Base-by-base conservation (phyloP, 148 eudicot genomes). In the Salicornia ramosissima region DNA sequence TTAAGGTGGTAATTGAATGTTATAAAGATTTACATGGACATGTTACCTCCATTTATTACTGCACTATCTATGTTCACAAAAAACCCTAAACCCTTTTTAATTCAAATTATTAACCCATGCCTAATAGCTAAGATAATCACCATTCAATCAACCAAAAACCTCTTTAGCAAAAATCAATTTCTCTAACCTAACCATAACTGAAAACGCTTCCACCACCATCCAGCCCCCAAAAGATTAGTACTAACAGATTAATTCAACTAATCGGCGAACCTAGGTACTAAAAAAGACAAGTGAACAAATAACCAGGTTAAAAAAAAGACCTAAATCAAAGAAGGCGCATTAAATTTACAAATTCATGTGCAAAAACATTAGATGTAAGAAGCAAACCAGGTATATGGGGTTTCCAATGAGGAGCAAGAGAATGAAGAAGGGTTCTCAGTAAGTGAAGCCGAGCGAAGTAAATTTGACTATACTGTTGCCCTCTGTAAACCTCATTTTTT, bases 381-480 rank as follows among this genome's bases (percentile, higher is more conserved):
- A 10, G 8, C 39, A 71, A 73, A 94, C 98, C 90, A 59, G 97
- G 92, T 39, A 88, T 64, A 52, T 85, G 86, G 73, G 98, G 88
- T 73, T 90, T 94, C 97, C 95, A 90, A 31, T 60, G 78, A 64
- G 96, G 98, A 66, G 90, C 69, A 39, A 93, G 87, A 76, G 98
- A 88, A 84, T 88, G 84, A 68, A 93, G 78, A 16, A 90, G 84
- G 22, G 95, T 90, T 70, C 96, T 84, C 90, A 90, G 77, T 68
- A 85, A 39, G 54, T 87, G 95, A 46, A 93, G 86, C 68, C 98
- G 74, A 26, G 87, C 88, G 69, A 83, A 88, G 81, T 94, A 94
- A 21, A 94, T 86, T 57, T 90, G 98, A 70, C 98, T 94, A 81
- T 88, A 94, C 69, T 94, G 98, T 73, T 94, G 98, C 43, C 97